A percentile compares a stretch with the other conserved stretches of the same genome.
Conservation (phyloP, 129 eudicot species). For the Flaveria brownii region DNA sequence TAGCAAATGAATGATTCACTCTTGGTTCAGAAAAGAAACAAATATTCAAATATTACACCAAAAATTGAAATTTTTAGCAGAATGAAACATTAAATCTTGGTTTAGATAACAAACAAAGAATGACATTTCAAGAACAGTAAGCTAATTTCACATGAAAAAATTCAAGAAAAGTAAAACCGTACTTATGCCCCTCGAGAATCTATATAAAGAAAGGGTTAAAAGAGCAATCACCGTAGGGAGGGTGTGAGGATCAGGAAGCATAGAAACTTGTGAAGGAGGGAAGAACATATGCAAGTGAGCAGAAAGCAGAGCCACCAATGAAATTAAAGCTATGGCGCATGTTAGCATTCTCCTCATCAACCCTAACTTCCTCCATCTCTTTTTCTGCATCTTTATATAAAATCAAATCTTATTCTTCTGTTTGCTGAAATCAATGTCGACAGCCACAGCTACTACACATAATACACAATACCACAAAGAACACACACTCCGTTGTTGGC, state of each 20-base stretch:
- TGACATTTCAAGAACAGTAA: neutral
- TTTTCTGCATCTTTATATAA: constrained; percentile 46
- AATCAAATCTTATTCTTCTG: neutral
- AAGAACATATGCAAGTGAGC: constrained; percentile 62
- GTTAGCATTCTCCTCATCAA: constrained; percentile 64
- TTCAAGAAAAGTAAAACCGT: constrained; percentile 33
- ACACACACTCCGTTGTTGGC: constrained; percentile 18
- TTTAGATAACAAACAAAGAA: constrained; percentile 5
- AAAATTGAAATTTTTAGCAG: constrained; percentile 10
- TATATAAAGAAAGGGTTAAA: neutral
- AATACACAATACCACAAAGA: constrained; percentile 24
- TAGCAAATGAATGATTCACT: neutral
- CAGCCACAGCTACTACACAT: neutral
- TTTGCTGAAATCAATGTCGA: constrained; percentile 29
- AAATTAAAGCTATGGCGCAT: constrained; percentile 62
- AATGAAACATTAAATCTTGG: neutral
- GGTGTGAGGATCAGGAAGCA: constrained; percentile 65
- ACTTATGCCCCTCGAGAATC: constrained; percentile 23
- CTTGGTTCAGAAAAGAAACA: neutral
- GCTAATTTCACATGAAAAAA: neutral
- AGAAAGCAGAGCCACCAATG: constrained; percentile 60
- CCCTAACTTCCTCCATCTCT: constrained; percentile 59
- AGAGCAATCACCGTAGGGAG: constrained; percentile 44
- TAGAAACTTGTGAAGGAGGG: constrained; percentile 54
- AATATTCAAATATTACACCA: neutral